A percentile compares a stretch with the other conserved stretches of the same genome.
These are phyloP conservation scores for Maudiozyma pseudohumilis DNA, from an alignment of 805 yeast genomes.

Conservation along the genomic window DNA sequence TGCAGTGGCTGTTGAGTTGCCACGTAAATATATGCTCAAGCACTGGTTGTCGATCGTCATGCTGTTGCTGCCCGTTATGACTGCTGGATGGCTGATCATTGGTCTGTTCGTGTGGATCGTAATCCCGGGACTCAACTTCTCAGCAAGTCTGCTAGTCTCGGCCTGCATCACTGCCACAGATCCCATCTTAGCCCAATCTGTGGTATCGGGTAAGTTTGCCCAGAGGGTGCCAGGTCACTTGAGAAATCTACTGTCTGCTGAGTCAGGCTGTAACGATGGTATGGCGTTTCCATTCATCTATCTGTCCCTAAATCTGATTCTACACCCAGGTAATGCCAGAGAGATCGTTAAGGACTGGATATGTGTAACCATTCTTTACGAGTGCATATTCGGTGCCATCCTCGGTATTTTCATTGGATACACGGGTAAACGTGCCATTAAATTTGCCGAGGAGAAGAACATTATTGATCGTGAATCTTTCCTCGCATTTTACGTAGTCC, in stretches of 20 bases:
- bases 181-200: conserved; percentile 91
- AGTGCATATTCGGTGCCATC: conserved; percentile 69
- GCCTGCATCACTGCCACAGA: conserved; percentile 94
- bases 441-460: conserved; percentile 57
- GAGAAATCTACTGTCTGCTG: conserved; percentile 73
- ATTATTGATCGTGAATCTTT: conserved; percentile 84
- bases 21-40: conserved; percentile 74
- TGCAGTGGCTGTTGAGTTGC: conserved; percentile 90
- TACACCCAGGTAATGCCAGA: conserved; percentile 54
- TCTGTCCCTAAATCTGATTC: conserved; percentile 56
- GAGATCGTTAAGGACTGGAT: conserved; percentile 76
- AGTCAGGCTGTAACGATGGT: conserved; percentile 85
- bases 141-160: conserved; percentile 62
- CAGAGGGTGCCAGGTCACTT: conserved; percentile 88
- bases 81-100: conserved; percentile 77
- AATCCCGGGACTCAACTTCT: conserved; percentile 62
- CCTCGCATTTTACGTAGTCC: conserved; percentile 69
- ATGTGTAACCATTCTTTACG: conserved; percentile 64
- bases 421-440: conserved; percentile 56
- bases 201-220: conserved; percentile 85
- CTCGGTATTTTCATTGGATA: conserved; percentile 70
- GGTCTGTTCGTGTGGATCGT: conserved; percentile 72
- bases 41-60: conserved; percentile 74
- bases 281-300: conserved; percentile 89
- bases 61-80: conserved; percentile 79